Base-by-base conservation (phyloP, 2,329 filamentous ascomycete species). In the Penicillium nordicum region DNA sequence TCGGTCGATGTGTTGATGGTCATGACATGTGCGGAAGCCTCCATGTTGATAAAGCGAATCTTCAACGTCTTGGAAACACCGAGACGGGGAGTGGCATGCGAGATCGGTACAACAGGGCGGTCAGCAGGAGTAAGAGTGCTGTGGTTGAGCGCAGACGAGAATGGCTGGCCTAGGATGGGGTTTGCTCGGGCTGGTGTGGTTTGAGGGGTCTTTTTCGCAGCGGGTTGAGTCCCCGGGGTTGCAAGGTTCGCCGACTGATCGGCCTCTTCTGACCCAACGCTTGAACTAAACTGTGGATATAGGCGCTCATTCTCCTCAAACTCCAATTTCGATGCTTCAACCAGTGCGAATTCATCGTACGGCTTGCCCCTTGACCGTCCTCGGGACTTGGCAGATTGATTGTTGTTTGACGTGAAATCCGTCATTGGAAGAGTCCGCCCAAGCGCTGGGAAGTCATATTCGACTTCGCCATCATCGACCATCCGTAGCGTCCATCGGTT, bases 351-450 rank as follows among this genome's bases (percentile, higher is more conserved):
- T 60, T 87, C 85, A 63, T 88, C 85, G 73, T 84, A 87, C 1
- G 83, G 83, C 67, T 85, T 86, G 43, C 85, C 85, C 56, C 84
- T 76, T 42, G 82, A 80, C 49, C 85, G 75, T 6, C 82, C 80
- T 51, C 84, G 78, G 50, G 79, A 64, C 16, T 71, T 74, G 25
- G 71, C 82, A 29, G 82, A 82, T 40, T 84, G 79, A 61, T 85
- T 87, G 68, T 88, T 88, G 72, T 87, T 88, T 2, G 83, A 86
- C 0, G 85, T 86, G 64, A 88, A 88, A 64, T 87, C 84, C 4
- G 80, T 79, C 52, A 87, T 78, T 0, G 83, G 80, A 60, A 81
- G 79, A 23, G 79, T 82, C 34, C 84, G 78, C 10, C 76, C 79
- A 32, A 88, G 71, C 0, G 84, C 78, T 6, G 84, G 84, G 60